Evolutionary conservation across 805 yeast species (phyloP).

Genomic region (Cyberlindnera bimundalis): DNA sequence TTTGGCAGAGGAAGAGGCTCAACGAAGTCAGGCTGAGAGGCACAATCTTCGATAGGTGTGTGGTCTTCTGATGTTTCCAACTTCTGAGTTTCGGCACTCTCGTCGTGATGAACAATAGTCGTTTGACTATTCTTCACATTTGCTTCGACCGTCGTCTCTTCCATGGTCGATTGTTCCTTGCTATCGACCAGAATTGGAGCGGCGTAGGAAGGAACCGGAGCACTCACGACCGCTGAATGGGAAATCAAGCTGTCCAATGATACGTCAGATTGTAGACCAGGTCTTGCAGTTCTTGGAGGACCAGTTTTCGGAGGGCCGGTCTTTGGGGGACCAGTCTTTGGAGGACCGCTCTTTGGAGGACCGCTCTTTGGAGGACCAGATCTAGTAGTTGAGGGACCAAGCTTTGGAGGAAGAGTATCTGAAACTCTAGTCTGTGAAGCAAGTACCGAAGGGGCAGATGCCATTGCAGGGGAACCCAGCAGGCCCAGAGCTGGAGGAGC

Average conservation of each 20-base stretch:
- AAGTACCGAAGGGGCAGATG: neutral
- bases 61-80: too few species aligned
- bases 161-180: too few species aligned
- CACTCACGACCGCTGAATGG: neutral
- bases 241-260: conserved; percentile 2
- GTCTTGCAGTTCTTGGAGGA: conserved; percentile 4
- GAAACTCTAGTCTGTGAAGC: too few species aligned
- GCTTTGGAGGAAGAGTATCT: neutral
- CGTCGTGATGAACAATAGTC: too few species aligned
- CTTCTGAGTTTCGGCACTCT: too few species aligned
- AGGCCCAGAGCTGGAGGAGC: neutral
- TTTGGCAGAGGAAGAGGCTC: neutral
- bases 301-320: neutral
- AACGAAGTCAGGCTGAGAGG: too few species aligned
- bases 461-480: conserved; percentile 1
- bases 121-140: too few species aligned
- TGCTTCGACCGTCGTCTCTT: too few species aligned
- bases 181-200: too few species aligned
- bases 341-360: conserved; percentile 1
- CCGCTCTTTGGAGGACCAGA: conserved; percentile 1
- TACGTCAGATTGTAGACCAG: neutral
- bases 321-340: neutral
- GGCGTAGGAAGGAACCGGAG: too few species aligned
- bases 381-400: neutral
- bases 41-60: too few species aligned